Evolutionary conservation across 495 filamentous ascomycete genomes (phyloP), one percentile per base, ranked within the genome.

Genomic region (Penicillium turbatum): DNA sequence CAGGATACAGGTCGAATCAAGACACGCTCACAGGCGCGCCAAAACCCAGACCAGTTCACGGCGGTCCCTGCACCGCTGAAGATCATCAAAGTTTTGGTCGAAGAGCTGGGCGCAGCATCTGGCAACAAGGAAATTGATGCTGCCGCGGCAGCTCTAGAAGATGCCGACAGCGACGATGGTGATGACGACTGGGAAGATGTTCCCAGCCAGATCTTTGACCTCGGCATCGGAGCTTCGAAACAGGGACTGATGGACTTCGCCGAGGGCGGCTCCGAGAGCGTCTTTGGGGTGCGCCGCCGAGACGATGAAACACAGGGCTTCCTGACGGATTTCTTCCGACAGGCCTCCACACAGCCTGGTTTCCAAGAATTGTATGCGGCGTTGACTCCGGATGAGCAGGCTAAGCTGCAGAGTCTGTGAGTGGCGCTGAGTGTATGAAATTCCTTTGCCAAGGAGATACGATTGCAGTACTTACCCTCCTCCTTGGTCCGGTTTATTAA

Each of bases 141-240:
- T 1, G 75, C 79, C 0, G 77, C 79, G 0, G 79, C 76, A 0
- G 77, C 80, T 16, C 70, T 82, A 15, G 73, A 80, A 21, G 79
- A 81, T 34, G 77, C 73, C 38, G 79, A 79, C 38, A 84, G 82
- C 46, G 82, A 82, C 21, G 77, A 70, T 19, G 82, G 80, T 5
- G 82, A 87, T 39, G 90, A 88, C 48, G 87, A 88, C 27, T 97
- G 93, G 93, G 93, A 98, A 68, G 93, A 97, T 65, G 77, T 92
- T n/a, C 81, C 82, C 12, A 64, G 64, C 32, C 81, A 84, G 48
- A 76, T 77, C 2, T 63, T 95, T 9, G 90, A 95, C 65, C 81
- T 97, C 17, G 80, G 79, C 8, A 74, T 82, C 38, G 83, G 79
- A 16, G 69, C 79, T 24, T 84, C 82, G 24, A 83, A 86, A 68